These are phyloP conservation scores for Coemansia sp. DNA, from an alignment of 192 early-diverging fungal species.

Conservation along the genomic window DNA sequence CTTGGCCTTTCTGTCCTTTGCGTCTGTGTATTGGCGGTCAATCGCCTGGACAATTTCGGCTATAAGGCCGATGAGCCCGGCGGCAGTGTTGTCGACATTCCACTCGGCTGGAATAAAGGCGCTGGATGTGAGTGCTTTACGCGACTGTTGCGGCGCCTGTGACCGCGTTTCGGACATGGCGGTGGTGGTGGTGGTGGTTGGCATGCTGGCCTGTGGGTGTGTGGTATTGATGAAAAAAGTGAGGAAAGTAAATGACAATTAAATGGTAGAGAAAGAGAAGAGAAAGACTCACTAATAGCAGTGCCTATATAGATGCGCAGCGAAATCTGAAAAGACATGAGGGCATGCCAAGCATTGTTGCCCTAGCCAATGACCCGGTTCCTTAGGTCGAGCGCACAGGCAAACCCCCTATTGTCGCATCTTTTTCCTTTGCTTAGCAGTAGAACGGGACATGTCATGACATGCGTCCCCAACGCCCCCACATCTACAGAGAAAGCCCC, in stretches of 20 bases:
- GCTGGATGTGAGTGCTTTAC: conserved; percentile 35
- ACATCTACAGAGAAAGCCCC: background rate
- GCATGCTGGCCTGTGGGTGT: background rate
- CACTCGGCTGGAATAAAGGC: conserved; percentile 36
- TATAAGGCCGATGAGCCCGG: conserved; percentile 24
- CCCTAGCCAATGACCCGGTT: background rate
- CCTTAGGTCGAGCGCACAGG: background rate
- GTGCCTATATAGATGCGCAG: background rate
- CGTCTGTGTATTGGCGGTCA: conserved; percentile 20
- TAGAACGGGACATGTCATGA: background rate
- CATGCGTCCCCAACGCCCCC: conserved; percentile 2
- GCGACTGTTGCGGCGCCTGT: conserved; percentile 1
- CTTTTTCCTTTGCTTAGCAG: background rate
- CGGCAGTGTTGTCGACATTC: conserved; percentile 24
- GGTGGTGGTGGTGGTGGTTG: background rate
- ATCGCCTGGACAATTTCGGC: conserved; percentile 33
- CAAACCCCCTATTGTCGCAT: background rate
- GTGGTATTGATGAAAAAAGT: background rate
- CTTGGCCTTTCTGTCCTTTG: conserved; percentile 3
- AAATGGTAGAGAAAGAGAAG: background rate
- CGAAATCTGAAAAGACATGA: conserved; percentile 7
- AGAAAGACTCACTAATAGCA: background rate
- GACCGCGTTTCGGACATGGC: background rate
- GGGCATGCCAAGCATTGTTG: background rate
- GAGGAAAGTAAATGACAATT: background rate